These are phyloP conservation scores for Periglandula ipomoeae DNA, from an alignment of 2,329 filamentous ascomycete species.

Conservation along the genomic window DNA sequence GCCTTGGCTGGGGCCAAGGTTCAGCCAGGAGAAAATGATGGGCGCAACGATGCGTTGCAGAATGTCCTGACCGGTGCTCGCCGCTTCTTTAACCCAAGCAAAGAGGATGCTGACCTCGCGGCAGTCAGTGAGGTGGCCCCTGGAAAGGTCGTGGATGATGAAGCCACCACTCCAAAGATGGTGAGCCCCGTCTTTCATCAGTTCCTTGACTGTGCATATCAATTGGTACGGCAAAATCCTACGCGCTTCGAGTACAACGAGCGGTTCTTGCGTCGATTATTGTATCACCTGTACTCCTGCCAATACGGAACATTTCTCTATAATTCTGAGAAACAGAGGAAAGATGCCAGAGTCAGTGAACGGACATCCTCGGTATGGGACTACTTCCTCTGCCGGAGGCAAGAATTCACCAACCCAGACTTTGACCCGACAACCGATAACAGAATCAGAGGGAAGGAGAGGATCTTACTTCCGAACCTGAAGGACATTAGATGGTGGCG, in stretches of 20 bases:
- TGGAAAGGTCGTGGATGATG: constrained; percentile 37
- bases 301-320: constrained; percentile 96
- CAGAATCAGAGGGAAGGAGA: constrained; percentile 66
- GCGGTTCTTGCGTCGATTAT: constrained; percentile 74
- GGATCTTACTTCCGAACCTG: constrained; percentile 71
- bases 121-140: constrained; percentile 31
- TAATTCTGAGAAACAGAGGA: constrained; percentile 85
- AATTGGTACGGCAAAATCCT: constrained; percentile 76
- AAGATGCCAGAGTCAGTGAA: constrained; percentile 58
- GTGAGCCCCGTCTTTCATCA: constrained; percentile 96
- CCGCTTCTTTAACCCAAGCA: constrained; percentile 74
- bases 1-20: constrained; percentile 55
- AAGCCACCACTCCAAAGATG: constrained; percentile 77
- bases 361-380: constrained; percentile 87
- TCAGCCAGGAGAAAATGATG: constrained; percentile 52
- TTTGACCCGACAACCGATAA: constrained; percentile 73
- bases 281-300: constrained; percentile 92
- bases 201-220: constrained; percentile 90
- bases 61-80: constrained; percentile 81
- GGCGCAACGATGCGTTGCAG: constrained; percentile 66
- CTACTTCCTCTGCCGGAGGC: constrained; percentile 75
- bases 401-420: constrained; percentile 73
- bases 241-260: constrained; percentile 95
- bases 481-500: constrained; percentile 90
- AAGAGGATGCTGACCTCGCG: constrained; percentile 52